Conservation (phyloP, 495 filamentous ascomycete species). For the Lophiostoma macrostomum region DNA sequence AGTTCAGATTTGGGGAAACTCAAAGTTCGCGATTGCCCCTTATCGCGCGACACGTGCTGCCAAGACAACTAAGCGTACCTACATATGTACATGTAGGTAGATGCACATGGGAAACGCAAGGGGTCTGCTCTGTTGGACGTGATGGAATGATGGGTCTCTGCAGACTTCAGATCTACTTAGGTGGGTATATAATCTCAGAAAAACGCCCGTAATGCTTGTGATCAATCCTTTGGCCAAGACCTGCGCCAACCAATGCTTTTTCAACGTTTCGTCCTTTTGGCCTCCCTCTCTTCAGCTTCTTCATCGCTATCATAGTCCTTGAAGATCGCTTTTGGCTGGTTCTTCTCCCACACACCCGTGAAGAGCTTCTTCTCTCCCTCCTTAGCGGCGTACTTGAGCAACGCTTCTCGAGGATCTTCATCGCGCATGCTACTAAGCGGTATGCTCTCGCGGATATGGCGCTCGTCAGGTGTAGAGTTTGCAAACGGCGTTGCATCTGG, state of each 20-base stretch:
- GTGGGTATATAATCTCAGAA: slow-evolving; percentile 14
- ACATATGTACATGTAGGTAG: too few species aligned
- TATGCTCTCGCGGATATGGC: slow-evolving; percentile 81
- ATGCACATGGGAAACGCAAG: neutral
- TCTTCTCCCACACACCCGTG: slow-evolving; percentile 86
- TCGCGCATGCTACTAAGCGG: slow-evolving; percentile 92
- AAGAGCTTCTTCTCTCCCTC: slow-evolving; percentile 92
- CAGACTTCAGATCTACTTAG: neutral
- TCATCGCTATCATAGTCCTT: slow-evolving; percentile 82
- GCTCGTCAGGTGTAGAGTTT: slow-evolving; percentile 85
- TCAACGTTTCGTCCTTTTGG: slow-evolving; percentile 24
- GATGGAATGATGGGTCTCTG: neutral
- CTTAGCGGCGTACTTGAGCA: slow-evolving; percentile 92
- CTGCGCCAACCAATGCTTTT: too few species aligned
- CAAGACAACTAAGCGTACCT: too few species aligned
- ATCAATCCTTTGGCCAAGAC: too few species aligned
- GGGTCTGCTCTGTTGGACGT: neutral
- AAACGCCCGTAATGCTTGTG: slow-evolving; percentile 23
- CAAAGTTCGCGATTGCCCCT: slow-evolving; percentile 2
- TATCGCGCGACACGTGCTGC: slow-evolving; percentile 5
- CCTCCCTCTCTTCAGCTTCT: slow-evolving; percentile 71
- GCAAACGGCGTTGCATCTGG: slow-evolving; percentile 87
- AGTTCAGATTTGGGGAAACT: neutral
- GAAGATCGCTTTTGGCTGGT: slow-evolving; percentile 91
- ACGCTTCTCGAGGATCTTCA: slow-evolving; percentile 90